Evolutionary conservation across 176 grass and related monocot species (phyloP), one percentile per base, ranked within the genome.

Genomic region (Oryza australiensis): DNA sequence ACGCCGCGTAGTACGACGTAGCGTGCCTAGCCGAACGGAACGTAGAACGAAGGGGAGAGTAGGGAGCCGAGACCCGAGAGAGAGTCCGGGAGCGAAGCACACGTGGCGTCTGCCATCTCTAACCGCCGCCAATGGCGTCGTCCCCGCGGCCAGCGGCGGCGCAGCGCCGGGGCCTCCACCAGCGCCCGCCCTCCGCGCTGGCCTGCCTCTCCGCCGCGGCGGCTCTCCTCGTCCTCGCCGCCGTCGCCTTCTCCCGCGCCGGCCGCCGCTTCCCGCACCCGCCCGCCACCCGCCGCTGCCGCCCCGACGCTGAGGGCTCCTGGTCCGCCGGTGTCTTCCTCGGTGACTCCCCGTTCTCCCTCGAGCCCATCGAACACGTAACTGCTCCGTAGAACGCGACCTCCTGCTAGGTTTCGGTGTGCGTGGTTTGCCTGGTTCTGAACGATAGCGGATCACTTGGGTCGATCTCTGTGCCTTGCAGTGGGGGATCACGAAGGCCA

Each of bases 321-420:
- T 98, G 95, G 95, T 91, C 95, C 37, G 76, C 74, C 46, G 95
- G 95, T 26, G 38, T 95, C 29, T 98, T 93, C 84, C 85, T 86
- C 62, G 94, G 94, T 3, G 80, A 87, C 46, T 92, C 92, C 28
- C 94, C 94, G 8, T 87, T 97, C 77, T 87, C 85, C 15, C 87
- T 97, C 48, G 74, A 83, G 22, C 85, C 94, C 73, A 90, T 94
- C 49, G 94, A 97, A 73, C 64, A 87, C 62, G 91, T 97, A 80
- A 76, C 18, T 42, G 18, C 53, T 59, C 37, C 11, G 1, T n/a
- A 14, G 24, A 70, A 41, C 35, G 11, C 13, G 1, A 37, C 3
- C 3, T 2, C 20, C 24, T 67, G 26, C 18, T 37, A 37, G 48
- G 48, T 15, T 26, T 20, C 2, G 35, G 23, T 30, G 71, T 1